These are phyloP conservation scores for Pseudogymnoascus sp. DNA, from an alignment of 2,329 filamentous ascomycete species.

Conservation along the genomic window DNA sequence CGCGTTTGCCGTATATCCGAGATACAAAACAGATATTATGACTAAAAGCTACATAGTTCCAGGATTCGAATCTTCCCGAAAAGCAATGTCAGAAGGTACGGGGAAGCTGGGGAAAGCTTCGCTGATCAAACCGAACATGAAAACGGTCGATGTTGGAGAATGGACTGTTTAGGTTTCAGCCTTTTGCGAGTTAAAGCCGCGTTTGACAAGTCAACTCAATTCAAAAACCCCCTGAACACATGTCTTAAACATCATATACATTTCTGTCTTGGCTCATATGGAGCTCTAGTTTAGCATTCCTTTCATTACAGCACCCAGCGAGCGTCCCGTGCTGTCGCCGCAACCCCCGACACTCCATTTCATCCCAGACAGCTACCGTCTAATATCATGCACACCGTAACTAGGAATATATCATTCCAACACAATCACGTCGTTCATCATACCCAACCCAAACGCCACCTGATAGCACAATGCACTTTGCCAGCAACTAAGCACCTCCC, in stretches of 20 bases:
- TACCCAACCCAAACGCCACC: conserved; percentile 3
- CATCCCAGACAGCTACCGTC: background rate
- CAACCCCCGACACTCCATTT: background rate
- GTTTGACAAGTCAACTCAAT: background rate
- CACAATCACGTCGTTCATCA: background rate
- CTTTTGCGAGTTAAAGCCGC: background rate
- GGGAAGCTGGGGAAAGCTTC: background rate
- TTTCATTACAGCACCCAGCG: background rate
- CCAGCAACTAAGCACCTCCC: conserved; percentile 32
- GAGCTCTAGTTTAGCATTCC: background rate
- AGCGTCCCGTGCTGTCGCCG: background rate
- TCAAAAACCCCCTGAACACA: background rate
- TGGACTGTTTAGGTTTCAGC: background rate
- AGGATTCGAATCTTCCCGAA: background rate
- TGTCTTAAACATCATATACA: conserved; percentile 4
- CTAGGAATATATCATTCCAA: conserved; percentile 4
- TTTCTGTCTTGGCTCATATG: background rate
- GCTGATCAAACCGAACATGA: background rate
- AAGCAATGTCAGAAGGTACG: background rate
- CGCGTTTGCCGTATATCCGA: background rate
- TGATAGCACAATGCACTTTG: background rate
- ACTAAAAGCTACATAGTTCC: background rate
- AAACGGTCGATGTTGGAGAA: background rate
- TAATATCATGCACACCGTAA: background rate
- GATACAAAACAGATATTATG: background rate